Evolutionary conservation across 192 early-diverging fungal species (phyloP).

Genomic region (Phycomyces blakesleeanus): DNA sequence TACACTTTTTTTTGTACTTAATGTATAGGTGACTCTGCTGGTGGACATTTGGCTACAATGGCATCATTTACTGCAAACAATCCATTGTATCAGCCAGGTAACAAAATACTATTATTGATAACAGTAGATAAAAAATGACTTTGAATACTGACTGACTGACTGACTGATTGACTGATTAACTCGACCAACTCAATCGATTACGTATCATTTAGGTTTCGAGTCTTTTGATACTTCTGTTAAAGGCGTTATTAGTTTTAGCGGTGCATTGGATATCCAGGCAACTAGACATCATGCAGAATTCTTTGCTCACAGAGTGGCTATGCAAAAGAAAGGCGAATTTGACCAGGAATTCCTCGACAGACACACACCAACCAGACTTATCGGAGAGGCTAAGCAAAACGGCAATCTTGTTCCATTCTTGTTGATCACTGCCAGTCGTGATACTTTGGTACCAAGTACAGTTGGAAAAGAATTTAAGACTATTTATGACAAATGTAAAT

Average conservation of each 20-base stretch:
- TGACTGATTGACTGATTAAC: too few species aligned
- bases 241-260: constrained; percentile 15
- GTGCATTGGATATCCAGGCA: constrained; percentile 6
- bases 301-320: constrained; percentile 17
- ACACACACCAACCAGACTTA: not conserved
- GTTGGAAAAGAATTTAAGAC: constrained; percentile 11
- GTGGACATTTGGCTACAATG: constrained; percentile 20
- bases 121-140: too few species aligned
- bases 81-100: constrained; percentile 18
- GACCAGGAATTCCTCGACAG: constrained; percentile 4
- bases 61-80: constrained; percentile 13
- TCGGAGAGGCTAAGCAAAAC: not conserved
- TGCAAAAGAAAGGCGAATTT: constrained; percentile 1
- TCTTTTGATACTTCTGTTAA: constrained; percentile 14
- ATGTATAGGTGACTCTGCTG: constrained; percentile 24
- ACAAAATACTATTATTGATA: too few species aligned
- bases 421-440: constrained; percentile 2
- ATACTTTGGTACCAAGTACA: not conserved
- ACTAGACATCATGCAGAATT: not conserved
- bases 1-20: too few species aligned
- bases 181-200: too few species aligned
- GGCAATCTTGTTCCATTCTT: constrained; percentile 15
- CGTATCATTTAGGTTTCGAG: constrained; percentile 26
- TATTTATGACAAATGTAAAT: constrained; percentile 8
- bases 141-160: too few species aligned